Conservation (phyloP, 176 grass and related monocot genomes). For the Phoenix roebelenii region DNA sequence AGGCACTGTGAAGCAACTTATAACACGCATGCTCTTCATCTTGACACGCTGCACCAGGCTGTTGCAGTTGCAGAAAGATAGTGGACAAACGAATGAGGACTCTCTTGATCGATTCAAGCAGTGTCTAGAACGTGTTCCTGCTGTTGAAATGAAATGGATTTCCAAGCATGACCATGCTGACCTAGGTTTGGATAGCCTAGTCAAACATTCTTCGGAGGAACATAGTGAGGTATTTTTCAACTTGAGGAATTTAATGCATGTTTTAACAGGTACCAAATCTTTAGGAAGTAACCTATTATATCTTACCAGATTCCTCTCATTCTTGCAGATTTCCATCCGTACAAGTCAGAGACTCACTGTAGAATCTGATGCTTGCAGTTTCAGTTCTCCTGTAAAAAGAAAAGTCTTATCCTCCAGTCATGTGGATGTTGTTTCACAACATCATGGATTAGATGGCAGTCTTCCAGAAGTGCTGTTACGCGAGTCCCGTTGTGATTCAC, state of each 20-base stretch:
- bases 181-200: not conserved
- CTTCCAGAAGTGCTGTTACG: not conserved
- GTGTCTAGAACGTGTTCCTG: conserved; percentile 28
- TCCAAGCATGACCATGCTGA: not conserved
- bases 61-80: conserved; percentile 27
- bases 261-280: too few relatives aligned
- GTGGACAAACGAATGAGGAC: conserved; percentile 14
- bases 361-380: conserved; percentile 7
- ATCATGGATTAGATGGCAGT: not conserved
- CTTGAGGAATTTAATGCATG: too few relatives aligned
- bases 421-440: not conserved
- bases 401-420: not conserved
- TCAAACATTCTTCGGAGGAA: not conserved
- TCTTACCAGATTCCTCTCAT: too few relatives aligned
- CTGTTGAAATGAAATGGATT: conserved; percentile 23
- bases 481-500: not conserved
- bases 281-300: too few relatives aligned
- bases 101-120: conserved; percentile 23
- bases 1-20: conserved; percentile 19
- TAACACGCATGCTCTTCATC: conserved; percentile 18
- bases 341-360: too few relatives aligned
- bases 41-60: conserved; percentile 30
- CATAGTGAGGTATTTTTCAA: too few relatives aligned
- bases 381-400: conserved; percentile 12
- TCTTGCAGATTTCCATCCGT: too few relatives aligned